Evolutionary conservation across 2,329 filamentous ascomycete species (phyloP), one percentile per base, ranked within the genome.

Genomic region (Ascocoryne sarcoides): DNA sequence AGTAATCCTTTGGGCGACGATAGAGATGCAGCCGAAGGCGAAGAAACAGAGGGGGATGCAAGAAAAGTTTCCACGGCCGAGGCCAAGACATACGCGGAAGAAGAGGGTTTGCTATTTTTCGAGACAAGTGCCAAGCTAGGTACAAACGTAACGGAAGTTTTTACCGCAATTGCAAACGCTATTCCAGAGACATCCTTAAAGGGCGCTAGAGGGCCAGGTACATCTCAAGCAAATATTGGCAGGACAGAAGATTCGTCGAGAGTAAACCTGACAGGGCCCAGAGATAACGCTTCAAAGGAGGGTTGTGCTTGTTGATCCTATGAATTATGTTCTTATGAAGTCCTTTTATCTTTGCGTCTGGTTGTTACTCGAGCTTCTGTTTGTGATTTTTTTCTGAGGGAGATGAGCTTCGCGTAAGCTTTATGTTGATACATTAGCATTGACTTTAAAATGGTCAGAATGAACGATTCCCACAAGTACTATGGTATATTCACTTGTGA

Each of bases 121-220:
- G 92, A 98, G 71, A 98, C 92, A 12, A 94, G 86, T 61, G 92
- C 92, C 35, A 98, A 98, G 79, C 92, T 87, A 3, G 92, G 92
- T 18, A 76, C 84, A 60, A 95, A 95, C 62, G 92, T 98, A 29
- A 79, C 83, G 39, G 90, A 95, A 55, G 92, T 98, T 21, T 98
- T 98, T 61, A 95, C 89, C 33, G 92, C 92, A 21, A 98, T 98
- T 60, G 92, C 92, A 45, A 96, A 96, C 60, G 88, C 89, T 30
- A 98, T 98, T 56, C 92, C 92, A 2, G 92, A 98, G 71, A 94
- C 88, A 38, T 95, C 87, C 48, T 69, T 96, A 62, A 96, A 96
- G 76, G 89, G 82, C 37, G 76, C 84, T 23, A 77, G 87, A 53
- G 84, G 84, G n/a, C 69, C 75, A 14, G 81, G 78, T 35, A 71